These are phyloP conservation scores for Leishmania braziliensis DNA, from an alignment of 208 protist genomes.

Conservation along the genomic window DNA sequence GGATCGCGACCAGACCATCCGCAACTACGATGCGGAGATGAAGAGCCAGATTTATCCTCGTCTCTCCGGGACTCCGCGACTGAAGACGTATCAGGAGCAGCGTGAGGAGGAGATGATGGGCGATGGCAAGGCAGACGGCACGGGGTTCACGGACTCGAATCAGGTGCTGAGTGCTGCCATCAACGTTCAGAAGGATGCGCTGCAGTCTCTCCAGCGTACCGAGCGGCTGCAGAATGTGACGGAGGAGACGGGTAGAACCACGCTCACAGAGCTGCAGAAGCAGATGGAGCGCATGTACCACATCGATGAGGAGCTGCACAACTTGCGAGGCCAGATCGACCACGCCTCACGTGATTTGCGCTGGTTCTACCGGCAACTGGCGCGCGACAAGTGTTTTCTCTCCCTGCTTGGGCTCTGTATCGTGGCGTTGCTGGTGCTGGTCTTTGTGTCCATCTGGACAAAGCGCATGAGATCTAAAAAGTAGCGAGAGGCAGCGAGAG, in stretches of 20 bases:
- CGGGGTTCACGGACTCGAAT: constrained; percentile 64
- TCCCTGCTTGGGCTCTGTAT: constrained; percentile 69
- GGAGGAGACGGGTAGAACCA: constrained; percentile 74
- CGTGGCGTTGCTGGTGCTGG: constrained; percentile 59
- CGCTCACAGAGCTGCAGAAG: constrained; percentile 56
- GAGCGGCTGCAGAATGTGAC: constrained; percentile 72
- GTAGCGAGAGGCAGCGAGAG: neutral
- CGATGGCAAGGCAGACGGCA: constrained; percentile 53
- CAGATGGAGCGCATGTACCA: constrained; percentile 85
- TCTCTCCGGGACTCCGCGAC: constrained; percentile 6
- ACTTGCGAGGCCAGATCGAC: constrained; percentile 73
- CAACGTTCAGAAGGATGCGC: constrained; percentile 77
- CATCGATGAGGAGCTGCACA: constrained; percentile 79
- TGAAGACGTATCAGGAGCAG: constrained; percentile 62
- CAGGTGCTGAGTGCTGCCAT: constrained; percentile 74
- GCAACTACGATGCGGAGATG: constrained; percentile 66
- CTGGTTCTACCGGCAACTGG: constrained; percentile 81
- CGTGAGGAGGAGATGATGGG: constrained; percentile 77
- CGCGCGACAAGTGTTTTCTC: constrained; percentile 81
- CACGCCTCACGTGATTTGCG: constrained; percentile 67
- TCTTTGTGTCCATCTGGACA: constrained; percentile 80
- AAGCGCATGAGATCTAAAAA: neutral
- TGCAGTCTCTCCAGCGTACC: constrained; percentile 71
- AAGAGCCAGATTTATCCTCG: constrained; percentile 72
- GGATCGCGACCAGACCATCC: constrained; percentile 59